Base-by-base conservation (phyloP, 352 stramenopile genomes). In the Halophytophthora batemanensis region DNA sequence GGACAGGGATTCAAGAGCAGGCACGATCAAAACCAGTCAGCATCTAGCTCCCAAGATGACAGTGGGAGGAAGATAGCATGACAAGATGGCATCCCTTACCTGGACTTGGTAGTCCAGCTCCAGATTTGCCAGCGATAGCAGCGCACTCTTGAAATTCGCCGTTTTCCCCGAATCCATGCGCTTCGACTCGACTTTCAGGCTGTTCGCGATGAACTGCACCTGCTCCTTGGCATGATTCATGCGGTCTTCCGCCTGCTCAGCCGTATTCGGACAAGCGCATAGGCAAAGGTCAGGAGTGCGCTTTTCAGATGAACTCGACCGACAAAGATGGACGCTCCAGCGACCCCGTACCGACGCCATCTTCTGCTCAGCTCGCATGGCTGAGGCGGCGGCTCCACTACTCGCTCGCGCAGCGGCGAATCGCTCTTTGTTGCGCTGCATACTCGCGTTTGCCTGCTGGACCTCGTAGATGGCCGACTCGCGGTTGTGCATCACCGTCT, bases 341-440 rank as follows among this genome's bases (percentile, higher is more conserved):
- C 5, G 18, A 22, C 13, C 31, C 60, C 70, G 44, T 56, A 87
- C 80, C 19, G 82, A 93, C 33, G 84, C 74, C 80, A 95, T 92
- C 53, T 95, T 93, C 34, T 95, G 84, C 50, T 95, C 84, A 12
- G 84, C 84, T 50, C 81, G 74, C 82, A 95, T 93, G 6, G 84
- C 84, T 49, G 84, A 95, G 22, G 82, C 84, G 15, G 84, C 84
- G 45, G 84, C 82, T 1, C 84, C 84, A 50, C 82, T 95, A 56
- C 84, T 95, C 25, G 84, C 84, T 25, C 84, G 74, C 13, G 84
- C 84, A 50, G 84, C 84, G 15, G 84, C 84, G 59, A 95, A 95
- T 0, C 82, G 72, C 53, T 95, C 84, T 68, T 95, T 95, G 59
- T 95, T 95, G 34, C 84, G 65, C 50, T 95, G 84, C 84, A 95